phyloP scores from a whole-genome alignment of 2,329 filamentous ascomycete species.

The Aspergillus sojae region DNA sequence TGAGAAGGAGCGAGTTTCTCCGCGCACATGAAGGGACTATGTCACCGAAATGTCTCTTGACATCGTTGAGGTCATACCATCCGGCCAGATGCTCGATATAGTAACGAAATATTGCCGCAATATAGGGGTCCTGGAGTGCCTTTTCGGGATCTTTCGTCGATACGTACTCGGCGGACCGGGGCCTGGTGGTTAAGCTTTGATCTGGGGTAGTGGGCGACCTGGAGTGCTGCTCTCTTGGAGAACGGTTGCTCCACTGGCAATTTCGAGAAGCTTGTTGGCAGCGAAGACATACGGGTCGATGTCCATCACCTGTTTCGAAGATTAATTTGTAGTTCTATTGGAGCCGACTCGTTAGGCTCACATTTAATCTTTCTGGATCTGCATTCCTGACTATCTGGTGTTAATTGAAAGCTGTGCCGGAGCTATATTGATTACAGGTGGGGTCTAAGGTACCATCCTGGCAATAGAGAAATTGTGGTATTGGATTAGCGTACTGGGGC shows the following conservation, averaged over 20 bases:
- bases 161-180: neutral
- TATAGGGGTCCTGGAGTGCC: slow-evolving; percentile 10
- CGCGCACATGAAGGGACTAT: slow-evolving; percentile 42
- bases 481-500: neutral
- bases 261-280: slow-evolving; percentile 5
- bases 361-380: slow-evolving; percentile 13
- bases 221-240: neutral
- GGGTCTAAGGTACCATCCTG: neutral
- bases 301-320: slow-evolving; percentile 8
- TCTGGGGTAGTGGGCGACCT: neutral
- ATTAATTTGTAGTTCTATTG: neutral
- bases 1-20: slow-evolving; percentile 47
- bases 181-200: neutral
- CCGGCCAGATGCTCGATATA: slow-evolving; percentile 43
- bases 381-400: slow-evolving; percentile 6
- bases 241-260: slow-evolving; percentile 9
- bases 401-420: neutral
- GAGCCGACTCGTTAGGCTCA: neutral
- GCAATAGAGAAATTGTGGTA: neutral
- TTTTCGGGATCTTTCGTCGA: slow-evolving; percentile 11
- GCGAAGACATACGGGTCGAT: slow-evolving; percentile 1
- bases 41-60: slow-evolving; percentile 37
- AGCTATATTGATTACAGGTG: neutral
- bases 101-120: slow-evolving; percentile 38
- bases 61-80: slow-evolving; percentile 55